phyloP scores from a whole-genome alignment of 495 filamentous ascomycete species.

The Aspergillus nidulans region DNA sequence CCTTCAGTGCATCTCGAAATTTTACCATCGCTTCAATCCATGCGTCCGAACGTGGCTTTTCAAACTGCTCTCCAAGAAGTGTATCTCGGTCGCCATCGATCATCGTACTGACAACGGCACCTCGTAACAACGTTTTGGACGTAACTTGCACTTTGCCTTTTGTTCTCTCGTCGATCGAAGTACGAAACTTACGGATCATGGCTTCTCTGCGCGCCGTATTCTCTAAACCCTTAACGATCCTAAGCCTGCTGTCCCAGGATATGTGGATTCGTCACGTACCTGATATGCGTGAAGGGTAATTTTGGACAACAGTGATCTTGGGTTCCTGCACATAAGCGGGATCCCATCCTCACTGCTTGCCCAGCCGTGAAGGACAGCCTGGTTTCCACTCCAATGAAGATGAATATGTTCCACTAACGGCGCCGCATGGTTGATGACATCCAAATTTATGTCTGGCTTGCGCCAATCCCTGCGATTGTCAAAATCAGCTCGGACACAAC shows the following conservation, averaged over 20 bases:
- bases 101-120: neutral
- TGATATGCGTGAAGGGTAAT: slow-evolving; percentile 1
- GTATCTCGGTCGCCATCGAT: neutral
- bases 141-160: neutral
- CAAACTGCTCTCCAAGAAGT: neutral
- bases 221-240: neutral
- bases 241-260: neutral
- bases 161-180: neutral
- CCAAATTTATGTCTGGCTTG: slow-evolving; percentile 1
- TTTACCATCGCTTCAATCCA: slow-evolving; percentile 3
- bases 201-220: neutral
- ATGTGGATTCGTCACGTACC: neutral
- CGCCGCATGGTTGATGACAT: neutral
- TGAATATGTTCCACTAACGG: neutral
- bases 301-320: neutral
- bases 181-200: neutral
- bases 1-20: neutral
- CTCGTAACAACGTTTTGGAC: neutral
- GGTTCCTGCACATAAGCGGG: neutral
- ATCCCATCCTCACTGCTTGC: neutral
- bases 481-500: neutral
- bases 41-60: neutral
- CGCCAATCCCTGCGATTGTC: neutral
- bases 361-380: neutral
- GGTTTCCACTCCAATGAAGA: slow-evolving; percentile 2